Base-by-base conservation (phyloP, 1,284 basidiomycete species). In the Puccinia novopanici region DNA sequence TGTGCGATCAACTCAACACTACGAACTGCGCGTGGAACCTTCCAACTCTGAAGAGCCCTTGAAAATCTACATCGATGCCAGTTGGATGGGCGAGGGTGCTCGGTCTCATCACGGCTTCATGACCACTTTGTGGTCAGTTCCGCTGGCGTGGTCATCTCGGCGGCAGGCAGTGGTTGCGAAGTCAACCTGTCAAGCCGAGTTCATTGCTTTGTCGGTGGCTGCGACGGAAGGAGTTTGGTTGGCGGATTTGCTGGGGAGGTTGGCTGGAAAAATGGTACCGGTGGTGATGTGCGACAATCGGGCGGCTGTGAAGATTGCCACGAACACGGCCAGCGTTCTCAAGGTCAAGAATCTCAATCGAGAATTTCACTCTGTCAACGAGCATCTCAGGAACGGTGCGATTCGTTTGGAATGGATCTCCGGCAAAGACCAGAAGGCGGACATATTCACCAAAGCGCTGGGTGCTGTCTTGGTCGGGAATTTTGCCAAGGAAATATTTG, bases 381-480 rank as follows among this genome's bases (percentile, higher is more conserved):
- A 50, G 54, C 24, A 73, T 12, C 22, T 73, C 9, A 10, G 27
- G 8, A 73, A 27, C 52, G 40, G 40, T 6, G 12, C 9, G 3
- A 54, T 54, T 13, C 2, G 3, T 10, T 15, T 73, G 17, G 0
- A 15, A n/a, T 73, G 71, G 71, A 27, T 73, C 5, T 13, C 27
- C 9, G 55, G 50, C 22, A 19, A 24, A 10, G n/a, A 52, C 9
- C 71, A 73, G 48, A 19, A 24, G 27, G 71, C 71, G 34, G 71
- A 73, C 37, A 9, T 55, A 3, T 37, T 73, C 34, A 73, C 71
- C 34, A 73, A 73, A 27, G 37, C 71, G 1, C n/a, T 71, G 40
- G 68, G 68, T 8, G 17, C 9, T 4, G 19, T 4, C 50, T 52
- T 52, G 50, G 9, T 52, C 9, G 19, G 10, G 10, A 13, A 19